Evolutionary conservation across 164 flowering plant species (phyloP), one percentile per base, ranked within the genome.

Genomic region (Akebia trifoliata): DNA sequence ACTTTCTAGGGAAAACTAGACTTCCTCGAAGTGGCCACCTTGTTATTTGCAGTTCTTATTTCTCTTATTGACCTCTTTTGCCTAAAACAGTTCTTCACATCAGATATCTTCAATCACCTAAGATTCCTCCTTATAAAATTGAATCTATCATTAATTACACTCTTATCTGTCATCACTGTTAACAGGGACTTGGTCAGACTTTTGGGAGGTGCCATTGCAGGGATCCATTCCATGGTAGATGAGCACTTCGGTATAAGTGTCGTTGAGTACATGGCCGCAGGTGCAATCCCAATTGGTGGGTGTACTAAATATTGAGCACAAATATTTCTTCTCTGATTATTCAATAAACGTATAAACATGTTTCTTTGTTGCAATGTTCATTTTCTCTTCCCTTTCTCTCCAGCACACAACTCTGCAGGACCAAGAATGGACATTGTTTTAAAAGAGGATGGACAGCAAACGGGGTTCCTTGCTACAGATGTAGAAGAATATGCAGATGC

Each of bases 181-280:
- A 53, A 36, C 86, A 93, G 99, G 76, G 95, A 93, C 60, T 80
- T 93, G 80, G 85, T 93, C 64, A 60, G 66, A 66, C 87, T 93
- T 46, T 68, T 90, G 60, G 97, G 86, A 58, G 87, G 79, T 34
- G 95, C 97, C 10, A 56, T 71, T 72, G 88, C 81, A 3, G 99
- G 99, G 56, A 75, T 93, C 30, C 97, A 93, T 67, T 80, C 96
- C 30, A 90, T 90, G 99, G 77, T 69, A 24, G 99, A 93, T 51
- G 97, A 93, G 63, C 99, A 93, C 66, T 93, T 93, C 64, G 99
- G 99, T 65, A 87, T 93, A 9, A 63, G 90, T 52, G 85, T 86
- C 12, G 96, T 93, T 10, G 99, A 93, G 70, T 94, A 84, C 62
- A 94, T 94, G 96, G 99, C 99, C 58, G 90, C 95, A 2, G 99